Base-by-base conservation (phyloP, 371 early-diverging fungal species). In the Mortierella sp. region DNA sequence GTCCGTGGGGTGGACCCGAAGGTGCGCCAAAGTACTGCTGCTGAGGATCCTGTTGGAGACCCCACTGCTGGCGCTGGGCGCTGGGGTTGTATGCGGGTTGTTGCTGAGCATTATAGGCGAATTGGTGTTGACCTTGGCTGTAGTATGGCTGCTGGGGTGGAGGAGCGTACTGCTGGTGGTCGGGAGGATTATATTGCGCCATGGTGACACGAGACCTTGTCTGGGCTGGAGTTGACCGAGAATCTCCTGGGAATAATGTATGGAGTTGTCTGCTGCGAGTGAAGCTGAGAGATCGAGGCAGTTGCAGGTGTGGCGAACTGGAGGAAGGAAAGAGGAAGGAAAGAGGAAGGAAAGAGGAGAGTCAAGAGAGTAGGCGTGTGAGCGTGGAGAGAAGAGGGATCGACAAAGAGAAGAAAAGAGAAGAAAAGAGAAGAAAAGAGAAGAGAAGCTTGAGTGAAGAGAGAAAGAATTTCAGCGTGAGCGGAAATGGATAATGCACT, bases 1-100 rank as follows among this genome's bases (percentile, higher is more conserved):
- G 83, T 9, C 77, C 75, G 24, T 80, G 80, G 5, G 76, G 59
- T 11, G 55, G 55, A 21, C 72, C 76, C 4, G 57, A 16, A 3
- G 82, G 75, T 11, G 72, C 69, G 11, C n/a, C 54, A 72, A 69
- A 77, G 77, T 83, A 80, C 14, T 83, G 77, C n/a, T 83, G 80
- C 34, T 83, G 83, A 13, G 50, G 28, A 54, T 44, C 43, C 51
- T 79, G 80, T 0, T 79, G 48, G 2, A 72, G 71, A 24, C 78
- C 82, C 75, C 78, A 78, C 28, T 73, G 72, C 10, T 61, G 80
- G 16, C 74, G 80, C 14, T 79, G 83, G 2, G n/a, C 26, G 10
- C 24, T 46, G 2, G 83, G 77, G 44, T 72, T 79, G 71, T 83
- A 79, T 14, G 24, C n/a, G 28, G 77, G 83, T 44, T 83, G 83